Evolutionary conservation across 108 stramenopile genomes (phyloP).

Genomic region (Nitzschia sp.): DNA sequence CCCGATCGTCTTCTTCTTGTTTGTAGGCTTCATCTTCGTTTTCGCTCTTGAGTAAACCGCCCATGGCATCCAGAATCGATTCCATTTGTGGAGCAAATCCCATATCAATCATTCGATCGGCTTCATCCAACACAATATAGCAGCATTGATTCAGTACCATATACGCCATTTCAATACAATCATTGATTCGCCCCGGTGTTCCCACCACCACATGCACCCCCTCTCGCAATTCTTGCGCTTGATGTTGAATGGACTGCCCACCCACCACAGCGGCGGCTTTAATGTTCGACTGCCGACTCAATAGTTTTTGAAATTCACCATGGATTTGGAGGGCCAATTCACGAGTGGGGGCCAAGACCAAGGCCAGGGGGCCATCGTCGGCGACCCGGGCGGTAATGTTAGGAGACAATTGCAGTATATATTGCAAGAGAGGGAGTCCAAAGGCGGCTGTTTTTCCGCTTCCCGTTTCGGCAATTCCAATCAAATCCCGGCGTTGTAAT

Average conservation of each 20-base stretch:
- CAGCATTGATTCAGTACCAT: constrained; percentile 96
- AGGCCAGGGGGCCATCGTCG: constrained; percentile 91
- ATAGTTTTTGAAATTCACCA: constrained; percentile 84
- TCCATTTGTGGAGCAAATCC: constrained; percentile 95
- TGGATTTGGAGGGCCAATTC: constrained; percentile 96
- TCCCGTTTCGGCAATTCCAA: constrained; percentile 98
- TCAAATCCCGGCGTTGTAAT: constrained; percentile 91
- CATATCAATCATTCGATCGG: constrained; percentile 72
- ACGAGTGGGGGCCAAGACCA: constrained; percentile 96
- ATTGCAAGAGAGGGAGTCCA: constrained; percentile 88
- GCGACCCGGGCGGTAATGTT: constrained; percentile 47
- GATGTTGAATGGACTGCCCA: constrained; percentile 88
- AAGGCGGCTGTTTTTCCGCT: constrained; percentile 82
- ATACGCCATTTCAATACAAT: constrained; percentile 93
- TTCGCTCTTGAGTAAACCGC: constrained; percentile 81
- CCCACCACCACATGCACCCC: constrained; percentile 97
- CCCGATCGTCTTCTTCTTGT: constrained; percentile 74
- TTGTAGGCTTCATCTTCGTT: constrained; percentile 78
- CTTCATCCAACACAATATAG: constrained; percentile 96
- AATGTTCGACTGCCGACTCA: constrained; percentile 39
- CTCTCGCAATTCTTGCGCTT: constrained; percentile 83
- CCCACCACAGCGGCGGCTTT: constrained; percentile 78
- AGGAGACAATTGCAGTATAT: constrained; percentile 60
- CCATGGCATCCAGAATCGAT: constrained; percentile 92
- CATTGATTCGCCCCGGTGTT: constrained; percentile 97